Evolutionary conservation across 1,284 basidiomycete genomes (phyloP).

Genomic region (Tylopilus orsonianus): DNA sequence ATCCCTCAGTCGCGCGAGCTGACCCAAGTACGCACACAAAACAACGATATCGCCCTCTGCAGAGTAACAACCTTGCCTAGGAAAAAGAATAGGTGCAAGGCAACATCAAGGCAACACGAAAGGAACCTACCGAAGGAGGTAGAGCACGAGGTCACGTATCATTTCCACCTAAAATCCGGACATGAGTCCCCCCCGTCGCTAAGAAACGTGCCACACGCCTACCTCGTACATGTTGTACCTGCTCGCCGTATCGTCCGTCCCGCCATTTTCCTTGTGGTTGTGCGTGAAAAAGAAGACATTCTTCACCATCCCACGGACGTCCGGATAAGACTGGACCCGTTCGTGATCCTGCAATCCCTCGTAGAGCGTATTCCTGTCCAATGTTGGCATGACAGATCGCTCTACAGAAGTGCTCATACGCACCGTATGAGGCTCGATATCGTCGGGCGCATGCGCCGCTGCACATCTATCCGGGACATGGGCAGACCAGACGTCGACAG

Average conservation of each 20-base stretch:
- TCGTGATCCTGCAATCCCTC: constrained; percentile 57
- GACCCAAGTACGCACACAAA: constrained; percentile 74
- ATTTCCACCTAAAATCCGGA: constrained; percentile 52
- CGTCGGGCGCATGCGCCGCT: constrained; percentile 59
- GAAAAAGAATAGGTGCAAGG: constrained; percentile 2
- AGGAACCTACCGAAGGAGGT: constrained; percentile 54
- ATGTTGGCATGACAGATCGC: neutral
- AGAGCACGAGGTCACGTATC: constrained; percentile 68
- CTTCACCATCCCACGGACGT: constrained; percentile 55
- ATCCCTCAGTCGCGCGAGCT: constrained; percentile 58
- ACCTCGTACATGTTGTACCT: constrained; percentile 72
- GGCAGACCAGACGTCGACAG: constrained; percentile 47
- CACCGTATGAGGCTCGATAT: constrained; percentile 53
- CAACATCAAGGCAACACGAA: neutral
- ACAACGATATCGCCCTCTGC: constrained; percentile 71
- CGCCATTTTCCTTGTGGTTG: constrained; percentile 50
- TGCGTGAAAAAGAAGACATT: constrained; percentile 65
- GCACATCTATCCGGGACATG: constrained; percentile 60
- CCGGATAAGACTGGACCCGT: constrained; percentile 47
- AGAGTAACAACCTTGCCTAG: constrained; percentile 57
- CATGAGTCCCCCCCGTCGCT: neutral
- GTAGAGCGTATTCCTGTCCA: constrained; percentile 55
- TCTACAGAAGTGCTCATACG: constrained; percentile 23
- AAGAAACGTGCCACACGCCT: constrained; percentile 9
- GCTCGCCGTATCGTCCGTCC: constrained; percentile 54